Base-by-base conservation (phyloP, 2,329 filamentous ascomycete species). In the Triangularia setosa region DNA sequence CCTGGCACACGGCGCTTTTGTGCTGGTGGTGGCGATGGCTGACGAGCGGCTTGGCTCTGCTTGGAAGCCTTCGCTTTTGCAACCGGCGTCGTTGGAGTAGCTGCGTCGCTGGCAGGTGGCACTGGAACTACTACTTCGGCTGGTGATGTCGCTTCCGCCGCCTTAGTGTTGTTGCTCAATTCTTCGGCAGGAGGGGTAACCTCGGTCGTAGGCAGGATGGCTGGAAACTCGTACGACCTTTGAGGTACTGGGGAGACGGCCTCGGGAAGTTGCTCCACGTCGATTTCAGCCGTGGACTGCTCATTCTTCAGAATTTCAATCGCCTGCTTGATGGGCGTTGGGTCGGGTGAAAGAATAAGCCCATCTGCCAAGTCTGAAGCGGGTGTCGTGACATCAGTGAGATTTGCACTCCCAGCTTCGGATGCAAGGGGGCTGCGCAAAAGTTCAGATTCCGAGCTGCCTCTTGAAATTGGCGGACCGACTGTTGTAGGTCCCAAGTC, bases 1-100 rank as follows among this genome's bases (percentile, higher is more conserved):
- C 91, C 90, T 0, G 89, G 89, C 0, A 80, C 78, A 30, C 91
- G 88, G 9, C 74, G 58, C 11, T 72, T 72, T 1, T 74, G 70
- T 7, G 74, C 11, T 11, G 64, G 62, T 9, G 53, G 53, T 7
- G 64, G 18, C 2, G 64, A 52, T 1, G 61, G 16, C 6, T 56
- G 18, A 12, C 55, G 57, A 6, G 27, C 24, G n/a, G 14, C 25
- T 14, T 56, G 56, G 16, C 35, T 25, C 24, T 65, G 62, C 27
- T 24, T 52, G 30, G 60, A 24, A n/a, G 24, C 25, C 27, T 48
- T 56, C 33, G 44, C 52, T 57, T 64, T 60, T 14, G 33, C 23
- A 25, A 53, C 23, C 35, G 55, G 27, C 24, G 55, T 60, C 14
- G 53, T n/a, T 30, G 52, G 16, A 56, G 14, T 16, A 8, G 35